Conservation (phyloP, 2,329 filamentous ascomycete species). For the Berkeleyomyces rouxiae region DNA sequence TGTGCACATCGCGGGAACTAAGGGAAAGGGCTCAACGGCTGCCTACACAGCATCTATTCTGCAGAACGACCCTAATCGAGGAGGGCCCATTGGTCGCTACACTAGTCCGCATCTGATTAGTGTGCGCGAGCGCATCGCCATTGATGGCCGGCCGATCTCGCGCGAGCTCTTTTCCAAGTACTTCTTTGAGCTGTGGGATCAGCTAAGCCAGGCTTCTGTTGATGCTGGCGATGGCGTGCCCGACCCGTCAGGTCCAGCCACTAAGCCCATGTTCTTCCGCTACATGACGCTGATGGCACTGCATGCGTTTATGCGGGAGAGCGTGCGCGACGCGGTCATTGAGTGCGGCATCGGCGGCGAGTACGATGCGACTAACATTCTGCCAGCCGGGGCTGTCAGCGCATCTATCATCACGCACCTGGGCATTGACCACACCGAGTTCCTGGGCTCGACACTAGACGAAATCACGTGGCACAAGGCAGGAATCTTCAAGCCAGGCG, state of each 20-base stretch:
- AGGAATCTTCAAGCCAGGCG: conserved; percentile 60
- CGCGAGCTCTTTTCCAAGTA: conserved; percentile 54
- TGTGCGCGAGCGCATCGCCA: conserved; percentile 69
- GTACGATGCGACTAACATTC: conserved; percentile 80
- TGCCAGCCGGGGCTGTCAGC: conserved; percentile 45
- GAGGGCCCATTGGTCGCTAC: conserved; percentile 50
- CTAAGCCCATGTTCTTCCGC: conserved; percentile 83
- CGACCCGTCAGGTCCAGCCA: conserved; percentile 33
- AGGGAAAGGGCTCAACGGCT: conserved; percentile 82
- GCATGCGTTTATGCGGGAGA: conserved; percentile 62
- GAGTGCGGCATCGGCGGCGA: conserved; percentile 93
- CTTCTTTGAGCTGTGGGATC: conserved; percentile 75
- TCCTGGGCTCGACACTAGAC: conserved; percentile 64
- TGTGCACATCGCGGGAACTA: conserved; percentile 83
- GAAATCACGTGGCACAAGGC: conserved; percentile 85
- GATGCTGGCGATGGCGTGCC: conserved; percentile 22
- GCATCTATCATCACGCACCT: conserved; percentile 62
- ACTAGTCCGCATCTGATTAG: conserved; percentile 75
- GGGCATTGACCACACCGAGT: conserved; percentile 68
- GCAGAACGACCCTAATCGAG: conserved; percentile 22
- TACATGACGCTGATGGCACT: conserved; percentile 80
- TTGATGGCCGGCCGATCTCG: conserved; percentile 55
- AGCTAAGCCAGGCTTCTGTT: conserved; percentile 26
- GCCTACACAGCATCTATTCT: conserved; percentile 71
- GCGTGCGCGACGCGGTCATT: conserved; percentile 62